Evolutionary conservation across 176 grass and related monocot species (phyloP).

Genomic region (Themeda triandra): DNA sequence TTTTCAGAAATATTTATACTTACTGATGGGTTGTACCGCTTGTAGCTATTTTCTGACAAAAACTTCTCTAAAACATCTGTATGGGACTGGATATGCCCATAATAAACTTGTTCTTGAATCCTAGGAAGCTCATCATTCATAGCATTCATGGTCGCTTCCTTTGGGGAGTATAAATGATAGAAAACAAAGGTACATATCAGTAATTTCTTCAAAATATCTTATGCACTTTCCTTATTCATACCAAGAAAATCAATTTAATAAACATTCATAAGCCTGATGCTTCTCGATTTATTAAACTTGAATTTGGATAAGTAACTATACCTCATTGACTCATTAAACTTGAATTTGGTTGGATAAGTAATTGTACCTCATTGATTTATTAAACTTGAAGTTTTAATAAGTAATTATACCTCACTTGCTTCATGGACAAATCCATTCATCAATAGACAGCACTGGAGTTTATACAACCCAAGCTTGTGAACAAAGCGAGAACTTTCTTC

Average conservation of each 20-base stretch:
- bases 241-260: conserved; percentile 15
- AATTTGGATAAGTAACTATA: conserved; percentile 36
- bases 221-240: background rate
- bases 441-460: conserved; percentile 74
- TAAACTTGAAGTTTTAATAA: conserved; percentile 30
- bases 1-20: conserved; percentile 34
- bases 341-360: conserved; percentile 24
- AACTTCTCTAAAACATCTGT: conserved; percentile 95
- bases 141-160: conserved; percentile 90
- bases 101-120: conserved; percentile 99
- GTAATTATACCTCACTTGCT: conserved; percentile 65
- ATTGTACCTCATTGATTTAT: conserved; percentile 49
- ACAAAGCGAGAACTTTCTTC: conserved; percentile 82
- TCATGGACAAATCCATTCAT: conserved; percentile 98
- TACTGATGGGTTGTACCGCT: conserved; percentile 87
- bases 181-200: conserved; percentile 21
- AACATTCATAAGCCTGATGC: conserved; percentile 3
- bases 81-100: conserved; percentile 90
- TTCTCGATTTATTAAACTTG: conserved; percentile 25
- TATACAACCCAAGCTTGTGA: conserved; percentile 85
- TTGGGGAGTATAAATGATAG: conserved; percentile 17
- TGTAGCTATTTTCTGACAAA: conserved; percentile 82
- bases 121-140: conserved; percentile 92
- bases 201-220: conserved; percentile 3
- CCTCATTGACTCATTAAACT: conserved; percentile 38